These are phyloP conservation scores for Septoria petroselini DNA, from an alignment of 2,329 filamentous ascomycete genomes.

Conservation along the genomic window DNA sequence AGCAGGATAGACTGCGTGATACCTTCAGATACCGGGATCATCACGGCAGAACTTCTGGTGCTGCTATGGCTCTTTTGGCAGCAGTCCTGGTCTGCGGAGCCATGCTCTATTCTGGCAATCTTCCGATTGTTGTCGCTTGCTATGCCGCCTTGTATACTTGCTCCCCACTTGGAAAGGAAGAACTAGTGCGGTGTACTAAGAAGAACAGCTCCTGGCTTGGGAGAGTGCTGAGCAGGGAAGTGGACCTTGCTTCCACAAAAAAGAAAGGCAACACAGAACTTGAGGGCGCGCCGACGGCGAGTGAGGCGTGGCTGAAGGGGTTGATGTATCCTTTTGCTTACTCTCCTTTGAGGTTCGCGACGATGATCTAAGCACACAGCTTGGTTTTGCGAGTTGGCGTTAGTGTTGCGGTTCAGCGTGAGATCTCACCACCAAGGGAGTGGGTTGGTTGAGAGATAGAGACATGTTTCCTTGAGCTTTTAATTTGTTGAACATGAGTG, in stretches of 20 bases:
- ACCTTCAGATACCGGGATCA: slow-evolving; percentile 29
- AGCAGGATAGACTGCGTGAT: slow-evolving; percentile 8
- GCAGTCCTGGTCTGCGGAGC: slow-evolving; percentile 2
- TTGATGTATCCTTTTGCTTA: slow-evolving; percentile 14
- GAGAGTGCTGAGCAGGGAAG: not conserved
- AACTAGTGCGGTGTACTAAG: slow-evolving; percentile 11
- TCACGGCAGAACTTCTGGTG: slow-evolving; percentile 25
- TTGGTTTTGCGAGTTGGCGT: not conserved
- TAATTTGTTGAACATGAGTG: no score
- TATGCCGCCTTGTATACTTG: not conserved
- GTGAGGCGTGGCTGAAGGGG: slow-evolving; percentile 8
- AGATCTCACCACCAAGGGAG: not conserved
- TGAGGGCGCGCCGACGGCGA: not conserved
- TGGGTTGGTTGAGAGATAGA: not conserved
- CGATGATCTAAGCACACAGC: not conserved
- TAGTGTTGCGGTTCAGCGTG: not conserved
- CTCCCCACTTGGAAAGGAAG: not conserved
- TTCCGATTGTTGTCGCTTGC: not conserved
- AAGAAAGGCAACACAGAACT: slow-evolving; percentile 3
- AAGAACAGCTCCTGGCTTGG: slow-evolving; percentile 9
- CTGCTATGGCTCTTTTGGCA: not conserved
- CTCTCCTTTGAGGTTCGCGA: slow-evolving; percentile 1
- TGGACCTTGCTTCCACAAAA: not conserved
- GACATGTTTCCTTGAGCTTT: not conserved
- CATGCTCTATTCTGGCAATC: not conserved